Evolutionary conservation across 2,329 filamentous ascomycete species (phyloP), one percentile per base, ranked within the genome.

Genomic region (Calonectria ilicicola): DNA sequence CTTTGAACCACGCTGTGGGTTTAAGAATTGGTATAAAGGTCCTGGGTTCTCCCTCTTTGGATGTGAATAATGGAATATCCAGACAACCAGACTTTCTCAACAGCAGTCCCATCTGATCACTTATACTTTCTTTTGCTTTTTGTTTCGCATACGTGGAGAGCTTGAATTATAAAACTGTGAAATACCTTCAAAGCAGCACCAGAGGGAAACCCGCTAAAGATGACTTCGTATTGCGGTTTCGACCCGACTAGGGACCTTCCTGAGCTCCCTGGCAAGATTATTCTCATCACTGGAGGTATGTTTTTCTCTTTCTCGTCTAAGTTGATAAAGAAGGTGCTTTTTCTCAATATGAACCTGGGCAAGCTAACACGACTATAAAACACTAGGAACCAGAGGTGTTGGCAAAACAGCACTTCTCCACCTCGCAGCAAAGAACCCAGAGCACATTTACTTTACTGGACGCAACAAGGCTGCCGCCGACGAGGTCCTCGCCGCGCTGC

Each of bases 391-490:
- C 7, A 76, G 75, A 15, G 81, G 81, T 7, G 69, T 82, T 3
- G 81, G 81, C 17, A 76, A 70, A 23, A 75, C 79, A 0, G 74
- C 81, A 4, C 75, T 82, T 3, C 71, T 78, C 6, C 77, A 82
- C 8, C 76, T 82, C 42, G 72, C 77, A 21, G 74, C 73, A 15
- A 89, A 91, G 77, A 79, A 83, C 9, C 89, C 90, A 2, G 81
- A 83, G 1, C 86, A 89, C 69, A 87, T 91, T 72, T 91, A 88
- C 81, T 85, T 92, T 70, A 88, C 85, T 17, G 88, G 88, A 2
- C 87, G 89, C 56, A 87, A 83, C 23, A 81, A 79, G 49, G 82
- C 85, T 56, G 85, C 85, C 14, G 85, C 83, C 23, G 82, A 85
- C 9, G 83, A 85, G 10, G 86, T 90, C 49, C 80, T 86, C 19